These are phyloP conservation scores for Rosellinia necatrix DNA, from an alignment of 2,329 filamentous ascomycete species.

Conservation along the genomic window DNA sequence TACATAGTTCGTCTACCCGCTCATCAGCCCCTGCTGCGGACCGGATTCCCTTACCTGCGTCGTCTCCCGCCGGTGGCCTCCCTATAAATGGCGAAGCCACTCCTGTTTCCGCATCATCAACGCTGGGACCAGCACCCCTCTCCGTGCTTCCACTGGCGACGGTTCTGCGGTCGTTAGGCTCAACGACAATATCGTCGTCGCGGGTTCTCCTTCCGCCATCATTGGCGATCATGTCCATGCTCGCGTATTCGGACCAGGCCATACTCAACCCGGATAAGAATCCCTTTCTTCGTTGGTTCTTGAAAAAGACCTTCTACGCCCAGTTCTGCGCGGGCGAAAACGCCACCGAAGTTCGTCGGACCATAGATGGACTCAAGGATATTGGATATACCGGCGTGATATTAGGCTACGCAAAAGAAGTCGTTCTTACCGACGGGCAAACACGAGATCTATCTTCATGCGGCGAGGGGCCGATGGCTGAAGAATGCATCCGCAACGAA, in stretches of 20 bases:
- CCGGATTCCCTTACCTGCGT: conserved; percentile 24
- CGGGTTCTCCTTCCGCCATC: conserved; percentile 71
- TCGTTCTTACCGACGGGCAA: conserved; percentile 67
- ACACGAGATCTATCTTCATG: conserved; percentile 49
- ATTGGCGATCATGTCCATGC: conserved; percentile 66
- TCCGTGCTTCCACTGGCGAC: conserved; percentile 69
- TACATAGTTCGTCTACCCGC: conserved; percentile 34
- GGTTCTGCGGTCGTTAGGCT: conserved; percentile 71
- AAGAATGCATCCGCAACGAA: conserved; percentile 59
- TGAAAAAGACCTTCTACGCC: conserved; percentile 85
- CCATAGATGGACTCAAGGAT: conserved; percentile 67
- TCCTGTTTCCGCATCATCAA: conserved; percentile 28
- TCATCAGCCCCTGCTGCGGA: conserved; percentile 31
- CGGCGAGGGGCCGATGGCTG: conserved; percentile 53
- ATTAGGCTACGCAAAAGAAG: conserved; percentile 81
- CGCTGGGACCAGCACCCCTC: conserved; percentile 50
- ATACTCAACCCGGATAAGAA: conserved; percentile 78
- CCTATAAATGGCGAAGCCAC: conserved; percentile 24
- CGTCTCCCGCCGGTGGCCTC: conserved; percentile 25
- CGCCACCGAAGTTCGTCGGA: conserved; percentile 67
- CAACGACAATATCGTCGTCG: conserved; percentile 72
- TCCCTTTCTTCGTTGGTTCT: conserved; percentile 67
- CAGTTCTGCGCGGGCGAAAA: conserved; percentile 91
- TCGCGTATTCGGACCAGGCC: conserved; percentile 70
- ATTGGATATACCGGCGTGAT: conserved; percentile 86